Base-by-base conservation (phyloP, 1,284 basidiomycete genomes). In the Moniliophthora roreri region DNA sequence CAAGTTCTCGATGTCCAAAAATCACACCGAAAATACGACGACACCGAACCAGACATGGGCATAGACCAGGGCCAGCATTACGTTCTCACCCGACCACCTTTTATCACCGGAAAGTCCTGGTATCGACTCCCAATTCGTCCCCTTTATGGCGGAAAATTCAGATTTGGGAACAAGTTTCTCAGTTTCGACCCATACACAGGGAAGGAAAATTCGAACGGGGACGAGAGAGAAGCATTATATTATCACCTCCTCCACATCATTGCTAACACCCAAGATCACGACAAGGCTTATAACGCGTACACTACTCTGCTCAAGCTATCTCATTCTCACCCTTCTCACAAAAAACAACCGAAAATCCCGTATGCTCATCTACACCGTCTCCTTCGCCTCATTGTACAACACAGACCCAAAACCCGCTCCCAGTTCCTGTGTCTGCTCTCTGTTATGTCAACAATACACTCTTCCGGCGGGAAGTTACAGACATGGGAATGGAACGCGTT, bases 401-500 rank as follows among this genome's bases (percentile, higher is more conserved):
- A 73, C 54, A 71, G 71, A 34, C 80, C 84, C 16, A 82, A 79
- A 57, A 85, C 83, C 2, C 81, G 83, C 42, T 66, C 67, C 3
- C 67, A 79, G 45, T 88, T 85, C 64, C 73, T 84, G 8, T 82
- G 80, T 15, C 73, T 91, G 1, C 71, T 89, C 26, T 78, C 84
- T 21, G 79, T 89, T 13, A 62, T 90, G 55, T 77, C 76, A 39
- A 76, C 74, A 32, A 69, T 90, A 38, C 79, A 78, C 53, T 69
- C 69, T 23, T 69, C 70, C 11, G 82, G 80, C 6, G 84, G 81
- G 24, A 69, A 56, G 10, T 65, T 89, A 35, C 72, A 76, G 55
- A 60, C 72, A 13, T 81, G 81, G 75, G 81, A 91, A 65, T 91
- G 89, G 86, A 91, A 91, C 63, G 72, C 80, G 6, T 74, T 92